Evolutionary conservation across 495 filamentous ascomycete genomes (phyloP).

Genomic region (Tuber umbilicatum): DNA sequence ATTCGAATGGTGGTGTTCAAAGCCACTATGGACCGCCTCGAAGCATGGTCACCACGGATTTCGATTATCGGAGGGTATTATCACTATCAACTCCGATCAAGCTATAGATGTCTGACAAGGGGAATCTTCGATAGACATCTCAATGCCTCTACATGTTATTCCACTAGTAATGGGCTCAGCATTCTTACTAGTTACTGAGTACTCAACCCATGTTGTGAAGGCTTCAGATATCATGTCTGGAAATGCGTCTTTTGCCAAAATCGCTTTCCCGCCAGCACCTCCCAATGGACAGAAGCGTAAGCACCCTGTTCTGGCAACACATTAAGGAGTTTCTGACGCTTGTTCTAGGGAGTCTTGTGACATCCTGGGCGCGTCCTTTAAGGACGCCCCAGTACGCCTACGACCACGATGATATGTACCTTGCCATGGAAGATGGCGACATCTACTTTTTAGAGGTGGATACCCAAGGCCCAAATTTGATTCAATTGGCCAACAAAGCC

Average conservation of each 20-base stretch:
- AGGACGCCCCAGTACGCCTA: slow-evolving; percentile 55
- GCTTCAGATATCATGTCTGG: slow-evolving; percentile 37
- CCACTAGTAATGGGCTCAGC: slow-evolving; percentile 39
- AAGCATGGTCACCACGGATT: slow-evolving; percentile 38
- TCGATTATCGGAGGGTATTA: slow-evolving; percentile 34
- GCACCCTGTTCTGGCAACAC: slow-evolving; percentile 8
- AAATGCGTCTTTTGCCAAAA: slow-evolving; percentile 35
- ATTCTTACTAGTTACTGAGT: slow-evolving; percentile 40
- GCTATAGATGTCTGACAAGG: background rate
- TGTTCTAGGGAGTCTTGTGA: slow-evolving; percentile 42
- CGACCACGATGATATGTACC: slow-evolving; percentile 62
- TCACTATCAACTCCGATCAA: background rate
- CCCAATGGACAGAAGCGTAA: slow-evolving; percentile 32
- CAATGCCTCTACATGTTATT: slow-evolving; percentile 40
- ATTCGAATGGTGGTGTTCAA: slow-evolving; percentile 62
- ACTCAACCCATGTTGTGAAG: slow-evolving; percentile 38
- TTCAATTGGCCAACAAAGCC: slow-evolving; percentile 50
- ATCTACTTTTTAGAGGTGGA: slow-evolving; percentile 62
- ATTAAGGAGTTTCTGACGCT: slow-evolving; percentile 18
- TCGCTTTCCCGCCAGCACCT: slow-evolving; percentile 35
- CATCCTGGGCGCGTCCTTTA: slow-evolving; percentile 66
- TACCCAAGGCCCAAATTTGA: slow-evolving; percentile 46
- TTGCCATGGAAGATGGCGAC: slow-evolving; percentile 74
- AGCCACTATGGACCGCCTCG: slow-evolving; percentile 27
- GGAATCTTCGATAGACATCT: slow-evolving; percentile 30